Conservation (phyloP, 1,139 yeast species). For the Scheffersomyces titani region DNA sequence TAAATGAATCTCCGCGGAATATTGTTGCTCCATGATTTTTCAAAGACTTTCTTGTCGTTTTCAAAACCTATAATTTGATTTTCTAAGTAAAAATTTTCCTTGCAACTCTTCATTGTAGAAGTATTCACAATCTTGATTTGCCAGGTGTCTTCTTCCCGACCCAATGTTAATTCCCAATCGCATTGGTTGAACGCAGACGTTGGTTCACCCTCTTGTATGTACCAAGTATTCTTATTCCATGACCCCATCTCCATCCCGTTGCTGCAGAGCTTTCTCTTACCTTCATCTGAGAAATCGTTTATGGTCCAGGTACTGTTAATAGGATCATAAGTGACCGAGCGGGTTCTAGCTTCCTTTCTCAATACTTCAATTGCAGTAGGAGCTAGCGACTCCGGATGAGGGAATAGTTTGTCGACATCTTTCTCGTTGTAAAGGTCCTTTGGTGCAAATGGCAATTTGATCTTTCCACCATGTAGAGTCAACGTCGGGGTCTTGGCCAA, state of each 20-base stretch:
- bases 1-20: constrained; percentile 7
- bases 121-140: constrained; percentile 25
- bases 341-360: constrained; percentile 21
- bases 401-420: neutral
- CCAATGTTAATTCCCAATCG: constrained; percentile 36
- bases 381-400: constrained; percentile 17
- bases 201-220: constrained; percentile 28
- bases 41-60: constrained; percentile 6
- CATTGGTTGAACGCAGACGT: constrained; percentile 32
- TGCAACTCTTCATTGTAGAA: constrained; percentile 26
- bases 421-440: neutral
- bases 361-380: constrained; percentile 24
- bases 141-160: constrained; percentile 31
- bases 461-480: neutral
- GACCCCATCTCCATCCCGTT: constrained; percentile 31
- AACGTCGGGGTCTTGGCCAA: constrained; percentile 10
- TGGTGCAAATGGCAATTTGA: neutral
- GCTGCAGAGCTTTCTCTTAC: constrained; percentile 18
- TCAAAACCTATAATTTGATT: constrained; percentile 22
- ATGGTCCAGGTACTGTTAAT: constrained; percentile 24
- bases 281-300: constrained; percentile 30
- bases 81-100: constrained; percentile 17
- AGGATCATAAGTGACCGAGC: constrained; percentile 23
- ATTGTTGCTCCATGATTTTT: constrained; percentile 3
- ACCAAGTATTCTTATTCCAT: constrained; percentile 34